Conservation (phyloP, 805 yeast species). For the Suhomyces vadensis region DNA sequence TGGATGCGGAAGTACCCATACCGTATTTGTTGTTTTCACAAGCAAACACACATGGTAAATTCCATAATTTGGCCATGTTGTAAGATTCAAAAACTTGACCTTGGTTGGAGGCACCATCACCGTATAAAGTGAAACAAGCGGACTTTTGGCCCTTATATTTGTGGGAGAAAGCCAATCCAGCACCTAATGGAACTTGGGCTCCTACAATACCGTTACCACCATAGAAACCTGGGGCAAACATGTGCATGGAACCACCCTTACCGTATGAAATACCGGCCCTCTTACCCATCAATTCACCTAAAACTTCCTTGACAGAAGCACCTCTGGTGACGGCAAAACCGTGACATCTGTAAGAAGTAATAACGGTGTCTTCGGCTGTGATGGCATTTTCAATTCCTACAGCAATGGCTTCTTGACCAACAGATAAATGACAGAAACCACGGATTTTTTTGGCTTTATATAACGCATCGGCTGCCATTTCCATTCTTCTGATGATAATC, state of each 20-base stretch:
- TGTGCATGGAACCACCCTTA: slow-evolving; percentile 99
- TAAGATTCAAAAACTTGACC: slow-evolving; percentile 98
- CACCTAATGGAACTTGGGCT: slow-evolving; percentile 98
- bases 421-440: slow-evolving; percentile 98
- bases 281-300: slow-evolving; percentile 97
- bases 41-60: slow-evolving; percentile 89
- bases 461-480: slow-evolving; percentile 97
- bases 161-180: slow-evolving; percentile 98
- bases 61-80: slow-evolving; percentile 99
- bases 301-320: slow-evolving; percentile 81
- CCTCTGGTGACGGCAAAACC: slow-evolving; percentile 98
- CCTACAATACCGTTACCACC: slow-evolving; percentile 99
- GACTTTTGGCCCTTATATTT: slow-evolving; percentile 79
- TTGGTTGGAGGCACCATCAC: slow-evolving; percentile 99
- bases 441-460: slow-evolving; percentile 98
- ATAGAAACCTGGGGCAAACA: slow-evolving; percentile 92
- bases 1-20: slow-evolving; percentile 98
- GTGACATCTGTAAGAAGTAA: slow-evolving; percentile 98
- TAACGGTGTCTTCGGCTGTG: slow-evolving; percentile 79
- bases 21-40: slow-evolving; percentile 99
- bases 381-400: slow-evolving; percentile 97
- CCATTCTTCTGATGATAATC: slow-evolving; percentile 94
- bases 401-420: slow-evolving; percentile 98
- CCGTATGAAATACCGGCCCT: slow-evolving; percentile 94
- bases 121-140: slow-evolving; percentile 87